Evolutionary conservation across 2,329 filamentous ascomycete species (phyloP).

Genomic region (Shiraia bambusicola): DNA sequence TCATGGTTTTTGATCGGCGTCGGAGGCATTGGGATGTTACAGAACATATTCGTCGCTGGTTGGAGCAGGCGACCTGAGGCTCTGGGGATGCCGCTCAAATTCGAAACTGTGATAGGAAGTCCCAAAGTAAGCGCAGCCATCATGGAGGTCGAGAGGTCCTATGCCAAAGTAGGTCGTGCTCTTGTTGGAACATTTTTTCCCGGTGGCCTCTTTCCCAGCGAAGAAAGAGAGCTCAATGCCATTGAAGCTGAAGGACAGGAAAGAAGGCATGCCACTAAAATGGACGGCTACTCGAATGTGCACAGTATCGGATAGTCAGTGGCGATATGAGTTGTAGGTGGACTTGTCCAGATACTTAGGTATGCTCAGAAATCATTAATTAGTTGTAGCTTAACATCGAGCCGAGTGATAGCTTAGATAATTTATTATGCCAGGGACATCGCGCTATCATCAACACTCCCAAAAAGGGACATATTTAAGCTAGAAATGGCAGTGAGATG

Average conservation of each 20-base stretch:
- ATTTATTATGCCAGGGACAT: too few relatives aligned
- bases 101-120: slow-evolving; percentile 8
- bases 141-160: slow-evolving; percentile 9
- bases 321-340: too few relatives aligned
- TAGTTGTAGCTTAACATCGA: too few relatives aligned
- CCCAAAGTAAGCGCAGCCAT: slow-evolving; percentile 13
- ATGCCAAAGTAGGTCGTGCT: slow-evolving; percentile 10
- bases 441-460: too few relatives aligned
- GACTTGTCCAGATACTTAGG: too few relatives aligned
- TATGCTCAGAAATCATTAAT: too few relatives aligned
- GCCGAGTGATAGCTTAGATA: too few relatives aligned
- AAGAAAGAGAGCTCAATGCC: slow-evolving; percentile 6
- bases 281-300: neutral
- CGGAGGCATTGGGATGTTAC: slow-evolving; percentile 23
- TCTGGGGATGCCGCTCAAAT: slow-evolving; percentile 15
- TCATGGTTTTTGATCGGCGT: slow-evolving; percentile 25
- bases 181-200: slow-evolving; percentile 10
- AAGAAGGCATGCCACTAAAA: slow-evolving; percentile 4
- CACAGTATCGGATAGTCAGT: neutral
- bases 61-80: slow-evolving; percentile 10
- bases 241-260: slow-evolving; percentile 6
- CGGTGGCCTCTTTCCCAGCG: slow-evolving; percentile 5
- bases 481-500: too few relatives aligned
- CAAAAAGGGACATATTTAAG: too few relatives aligned
- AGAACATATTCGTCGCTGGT: slow-evolving; percentile 23